These are phyloP conservation scores for Peronospora farinosa DNA, from an alignment of 352 stramenopile genomes.

Conservation along the genomic window DNA sequence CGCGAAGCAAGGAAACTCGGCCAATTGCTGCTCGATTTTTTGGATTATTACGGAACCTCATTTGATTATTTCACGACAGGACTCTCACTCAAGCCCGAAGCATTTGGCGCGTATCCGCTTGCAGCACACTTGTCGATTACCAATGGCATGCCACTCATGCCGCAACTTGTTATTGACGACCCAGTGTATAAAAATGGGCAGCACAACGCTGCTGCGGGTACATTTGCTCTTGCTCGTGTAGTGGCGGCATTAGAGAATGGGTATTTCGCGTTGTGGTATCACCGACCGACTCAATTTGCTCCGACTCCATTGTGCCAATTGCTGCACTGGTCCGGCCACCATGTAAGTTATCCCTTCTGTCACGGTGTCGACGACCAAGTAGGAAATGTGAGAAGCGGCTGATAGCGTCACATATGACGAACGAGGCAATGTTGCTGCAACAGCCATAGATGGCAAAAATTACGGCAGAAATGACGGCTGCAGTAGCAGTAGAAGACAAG, in stretches of 20 bases:
- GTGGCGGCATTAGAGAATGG: slow-evolving; percentile 77
- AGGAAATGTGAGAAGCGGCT: slow-evolving; percentile 1
- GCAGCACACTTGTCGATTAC: slow-evolving; percentile 35
- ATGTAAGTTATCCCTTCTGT: slow-evolving; percentile 10
- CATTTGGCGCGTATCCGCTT: slow-evolving; percentile 75
- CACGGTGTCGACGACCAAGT: slow-evolving; percentile 9
- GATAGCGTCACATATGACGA: background rate
- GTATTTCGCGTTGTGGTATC: slow-evolving; percentile 72
- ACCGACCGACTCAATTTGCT: slow-evolving; percentile 66
- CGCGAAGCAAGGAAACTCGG: slow-evolving; percentile 34
- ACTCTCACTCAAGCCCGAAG: slow-evolving; percentile 73
- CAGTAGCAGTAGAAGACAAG: slow-evolving; percentile 4
- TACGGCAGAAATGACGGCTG: background rate
- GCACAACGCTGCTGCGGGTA: slow-evolving; percentile 69
- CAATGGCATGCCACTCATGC: slow-evolving; percentile 49
- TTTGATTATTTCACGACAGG: slow-evolving; percentile 77
- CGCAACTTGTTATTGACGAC: slow-evolving; percentile 80
- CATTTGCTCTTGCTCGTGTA: slow-evolving; percentile 72
- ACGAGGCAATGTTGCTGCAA: background rate
- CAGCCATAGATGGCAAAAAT: background rate
- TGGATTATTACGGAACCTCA: slow-evolving; percentile 85
- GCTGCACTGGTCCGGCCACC: slow-evolving; percentile 71
- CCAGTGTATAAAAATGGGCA: slow-evolving; percentile 70
- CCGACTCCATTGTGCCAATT: slow-evolving; percentile 73
- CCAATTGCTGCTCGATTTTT: slow-evolving; percentile 77